phyloP scores from a whole-genome alignment of 805 yeast genomes.

The Dipodascopsis tothii region DNA sequence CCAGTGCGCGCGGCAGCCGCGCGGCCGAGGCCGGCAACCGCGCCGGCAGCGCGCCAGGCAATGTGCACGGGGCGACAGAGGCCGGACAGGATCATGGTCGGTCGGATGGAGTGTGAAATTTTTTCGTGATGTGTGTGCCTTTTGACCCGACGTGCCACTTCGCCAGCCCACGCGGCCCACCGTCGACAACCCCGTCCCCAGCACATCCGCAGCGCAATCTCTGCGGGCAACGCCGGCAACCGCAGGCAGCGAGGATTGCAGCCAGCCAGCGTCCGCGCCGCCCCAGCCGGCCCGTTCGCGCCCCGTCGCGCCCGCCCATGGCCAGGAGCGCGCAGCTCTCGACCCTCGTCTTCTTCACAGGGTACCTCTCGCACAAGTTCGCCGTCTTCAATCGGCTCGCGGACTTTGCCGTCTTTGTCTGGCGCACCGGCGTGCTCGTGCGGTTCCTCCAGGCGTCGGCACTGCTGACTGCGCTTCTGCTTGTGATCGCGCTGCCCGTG shows the following conservation, averaged over 20 bases:
- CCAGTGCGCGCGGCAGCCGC: conserved; percentile 32
- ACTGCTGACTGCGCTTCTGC: conserved; percentile 10
- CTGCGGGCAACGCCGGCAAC: conserved; percentile 1
- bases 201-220: background rate
- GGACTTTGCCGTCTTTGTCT: conserved; percentile 1
- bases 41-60: no score
- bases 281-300: conserved; percentile 1
- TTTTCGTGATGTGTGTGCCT: background rate
- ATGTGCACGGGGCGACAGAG: no score
- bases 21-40: background rate
- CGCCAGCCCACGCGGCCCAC: background rate
- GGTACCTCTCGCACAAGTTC: conserved; percentile 17
- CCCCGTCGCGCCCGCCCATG: background rate
- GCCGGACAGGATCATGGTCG: no score
- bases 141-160: background rate
- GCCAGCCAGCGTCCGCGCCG: background rate
- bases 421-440: conserved; percentile 10
- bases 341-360: conserved; percentile 10
- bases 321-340: background rate
- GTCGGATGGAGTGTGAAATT: background rate
- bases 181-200: background rate
- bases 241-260: conserved; percentile 24
- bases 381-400: conserved; percentile 4
- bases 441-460: conserved; percentile 13
- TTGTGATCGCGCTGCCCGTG: conserved; percentile 13